A percentile compares a stretch with the other conserved stretches of the same genome.
These are phyloP conservation scores for Camellia japonica DNA, from an alignment of 148 eudicot species.

Conservation along the genomic window DNA sequence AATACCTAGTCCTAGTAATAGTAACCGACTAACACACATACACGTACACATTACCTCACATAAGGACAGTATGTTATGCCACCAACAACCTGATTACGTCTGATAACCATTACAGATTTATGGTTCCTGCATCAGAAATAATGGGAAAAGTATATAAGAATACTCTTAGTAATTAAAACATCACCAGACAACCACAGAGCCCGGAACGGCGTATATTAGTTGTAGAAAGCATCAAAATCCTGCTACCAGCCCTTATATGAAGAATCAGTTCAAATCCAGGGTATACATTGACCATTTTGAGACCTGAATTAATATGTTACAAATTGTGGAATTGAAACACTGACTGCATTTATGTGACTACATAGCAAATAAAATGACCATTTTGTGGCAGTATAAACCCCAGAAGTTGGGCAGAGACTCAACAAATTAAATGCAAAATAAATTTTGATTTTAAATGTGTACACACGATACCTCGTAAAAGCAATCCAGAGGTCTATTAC, in stretches of 20 bases:
- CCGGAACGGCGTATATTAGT: neutral
- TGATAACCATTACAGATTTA: constrained; percentile 84
- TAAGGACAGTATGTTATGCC: constrained; percentile 95
- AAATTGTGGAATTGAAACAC: neutral
- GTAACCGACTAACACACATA: neutral
- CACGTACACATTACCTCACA: constrained; percentile 39
- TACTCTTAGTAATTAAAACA: neutral
- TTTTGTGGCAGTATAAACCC: neutral
- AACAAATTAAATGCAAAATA: neutral
- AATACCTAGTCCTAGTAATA: neutral
- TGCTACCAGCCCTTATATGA: neutral
- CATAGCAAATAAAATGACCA: neutral
- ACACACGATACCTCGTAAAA: neutral
- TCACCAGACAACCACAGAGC: neutral
- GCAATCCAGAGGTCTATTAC: neutral
- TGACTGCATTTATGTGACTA: neutral
- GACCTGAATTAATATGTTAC: neutral
- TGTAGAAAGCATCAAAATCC: neutral
- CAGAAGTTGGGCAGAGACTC: neutral
- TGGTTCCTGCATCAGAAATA: constrained; percentile 59
- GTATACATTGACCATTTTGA: neutral
- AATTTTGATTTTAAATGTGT: neutral
- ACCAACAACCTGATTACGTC: constrained; percentile 72
- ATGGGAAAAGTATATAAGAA: constrained; percentile 3
- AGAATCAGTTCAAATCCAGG: neutral